Evolutionary conservation across 345 rosid species (phyloP).

Genomic region (Citrus sinensis): DVS_A1.0 CM039161.1:4744001-4744500

Average conservation of each 20-base stretch:
- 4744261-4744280: constrained; percentile 82
- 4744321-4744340: constrained; percentile 72
- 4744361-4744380: constrained; percentile 49
- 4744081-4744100: constrained; percentile 36
- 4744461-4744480: constrained; percentile 17
- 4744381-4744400: constrained; percentile 30
- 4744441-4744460: constrained; percentile 33
- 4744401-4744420: constrained; percentile 30
- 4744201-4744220: constrained; percentile 93
- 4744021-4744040: constrained; percentile 91
- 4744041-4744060: constrained; percentile 78
- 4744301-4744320: constrained; percentile 87
- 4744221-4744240: constrained; percentile 95
- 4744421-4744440: constrained; percentile 61
- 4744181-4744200: constrained; percentile 81
- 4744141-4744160: constrained; percentile 57
- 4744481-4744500: constrained; percentile 5
- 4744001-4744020: constrained; percentile 88
- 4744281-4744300: constrained; percentile 55
- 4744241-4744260: constrained; percentile 83
- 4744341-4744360: constrained; percentile 74
- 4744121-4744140: constrained; percentile 79
- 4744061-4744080: constrained; percentile 59
- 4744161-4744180: constrained; percentile 91
- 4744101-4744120: constrained; percentile 56